phyloP scores from a whole-genome alignment of 2,329 filamentous ascomycete genomes.

The Monosporascus sp. region DNA sequence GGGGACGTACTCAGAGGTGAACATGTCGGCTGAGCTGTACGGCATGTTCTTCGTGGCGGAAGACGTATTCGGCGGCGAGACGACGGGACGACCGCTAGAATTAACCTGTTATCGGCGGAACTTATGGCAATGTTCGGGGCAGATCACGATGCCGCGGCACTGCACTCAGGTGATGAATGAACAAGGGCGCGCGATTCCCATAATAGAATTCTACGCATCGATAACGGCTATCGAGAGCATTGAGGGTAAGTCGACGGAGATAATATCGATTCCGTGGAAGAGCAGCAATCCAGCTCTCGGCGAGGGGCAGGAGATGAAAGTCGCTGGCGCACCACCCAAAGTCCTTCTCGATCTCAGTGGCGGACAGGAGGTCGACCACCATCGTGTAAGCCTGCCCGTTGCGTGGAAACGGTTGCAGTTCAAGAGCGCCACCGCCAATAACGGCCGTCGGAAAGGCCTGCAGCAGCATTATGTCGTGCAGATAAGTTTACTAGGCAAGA shows the following conservation, averaged over 20 bases:
- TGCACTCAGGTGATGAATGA: conserved; percentile 65
- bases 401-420: conserved; percentile 95
- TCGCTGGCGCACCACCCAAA: conserved; percentile 45
- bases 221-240: conserved; percentile 88
- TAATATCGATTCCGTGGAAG: conserved; percentile 96
- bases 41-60: conserved; percentile 88
- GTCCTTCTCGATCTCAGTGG: conserved; percentile 49
- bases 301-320: conserved; percentile 40
- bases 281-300: conserved; percentile 54
- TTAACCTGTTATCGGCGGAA: conserved; percentile 94
- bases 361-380: conserved; percentile 68
- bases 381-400: conserved; percentile 74
- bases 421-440: conserved; percentile 93
- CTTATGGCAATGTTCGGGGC: conserved; percentile 89
- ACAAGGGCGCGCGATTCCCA: conserved; percentile 70
- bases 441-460: conserved; percentile 85
- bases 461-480: conserved; percentile 93
- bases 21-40: conserved; percentile 69
- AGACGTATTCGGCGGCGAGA: conserved; percentile 64
- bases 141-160: conserved; percentile 70
- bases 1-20: conserved; percentile 57
- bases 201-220: conserved; percentile 72
- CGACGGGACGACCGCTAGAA: conserved; percentile 59
- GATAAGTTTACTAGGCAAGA: conserved; percentile 73
- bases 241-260: conserved; percentile 85